Conservation (phyloP, 2,329 filamentous ascomycete genomes). For the Penicillium capsulatum region DNA sequence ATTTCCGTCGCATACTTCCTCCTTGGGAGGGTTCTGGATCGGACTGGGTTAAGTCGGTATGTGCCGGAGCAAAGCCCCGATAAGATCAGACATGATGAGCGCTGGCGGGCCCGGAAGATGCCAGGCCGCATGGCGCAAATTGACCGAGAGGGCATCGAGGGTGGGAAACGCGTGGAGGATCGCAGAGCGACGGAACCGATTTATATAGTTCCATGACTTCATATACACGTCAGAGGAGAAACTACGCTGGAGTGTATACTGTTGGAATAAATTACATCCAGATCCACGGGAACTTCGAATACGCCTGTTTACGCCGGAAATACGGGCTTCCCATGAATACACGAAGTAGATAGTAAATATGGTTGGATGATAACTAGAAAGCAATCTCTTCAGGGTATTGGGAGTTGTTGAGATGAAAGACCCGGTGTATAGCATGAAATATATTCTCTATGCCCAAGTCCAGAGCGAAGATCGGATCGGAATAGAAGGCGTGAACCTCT, state of each 20-base stretch:
- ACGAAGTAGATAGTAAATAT: no score
- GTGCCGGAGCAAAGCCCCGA: not conserved
- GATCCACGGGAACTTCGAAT: no score
- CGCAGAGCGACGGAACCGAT: not conserved
- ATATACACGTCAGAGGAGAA: conserved; percentile 3
- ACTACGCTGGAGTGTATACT: no score
- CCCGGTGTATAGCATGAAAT: no score
- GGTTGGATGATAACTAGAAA: no score
- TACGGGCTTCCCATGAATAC: no score
- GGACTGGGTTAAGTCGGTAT: not conserved
- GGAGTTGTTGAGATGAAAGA: no score
- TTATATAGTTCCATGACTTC: conserved; percentile 26
- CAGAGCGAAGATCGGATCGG: conserved; percentile 16
- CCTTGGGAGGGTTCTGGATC: not conserved
- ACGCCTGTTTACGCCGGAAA: no score
- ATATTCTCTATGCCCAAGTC: no score
- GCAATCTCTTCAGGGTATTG: no score
- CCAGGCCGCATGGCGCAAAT: conserved; percentile 11
- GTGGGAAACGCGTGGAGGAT: no score
- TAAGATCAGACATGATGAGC: not conserved
- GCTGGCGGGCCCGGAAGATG: conserved; percentile 4
- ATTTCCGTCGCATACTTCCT: conserved; percentile 22
- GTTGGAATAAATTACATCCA: no score
- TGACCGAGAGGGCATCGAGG: conserved; percentile 14
- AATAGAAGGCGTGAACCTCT: conserved; percentile 3